phyloP scores from a whole-genome alignment of 2,329 filamentous ascomycete species.

The Pseudogymnoascus sp. region DNA sequence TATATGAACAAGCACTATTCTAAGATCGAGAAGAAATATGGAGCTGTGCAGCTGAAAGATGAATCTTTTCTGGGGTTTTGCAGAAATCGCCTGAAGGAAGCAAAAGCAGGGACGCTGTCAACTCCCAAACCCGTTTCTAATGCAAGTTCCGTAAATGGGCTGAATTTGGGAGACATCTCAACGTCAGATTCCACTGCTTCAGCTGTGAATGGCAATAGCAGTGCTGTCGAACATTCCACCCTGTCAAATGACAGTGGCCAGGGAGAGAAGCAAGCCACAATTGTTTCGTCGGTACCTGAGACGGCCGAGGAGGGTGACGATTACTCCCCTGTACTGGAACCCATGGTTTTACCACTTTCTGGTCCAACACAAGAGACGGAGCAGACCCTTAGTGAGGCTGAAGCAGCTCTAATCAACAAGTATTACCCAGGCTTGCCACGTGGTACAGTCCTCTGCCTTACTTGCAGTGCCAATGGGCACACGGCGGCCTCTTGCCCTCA shows the following conservation, averaged over 20 bases:
- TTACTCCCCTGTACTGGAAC: not conserved
- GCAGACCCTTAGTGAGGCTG: not conserved
- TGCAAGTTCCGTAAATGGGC: not conserved
- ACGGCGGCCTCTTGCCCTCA: constrained; percentile 37
- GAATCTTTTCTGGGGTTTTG: not conserved
- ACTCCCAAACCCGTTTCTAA: not conserved
- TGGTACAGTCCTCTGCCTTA: constrained; percentile 36
- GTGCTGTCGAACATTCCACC: not conserved
- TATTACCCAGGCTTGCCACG: constrained; percentile 1
- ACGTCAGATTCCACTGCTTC: not conserved
- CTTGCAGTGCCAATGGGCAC: constrained; percentile 45
- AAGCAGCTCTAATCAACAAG: not conserved
- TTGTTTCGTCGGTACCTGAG: not conserved
- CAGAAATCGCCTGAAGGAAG: not conserved
- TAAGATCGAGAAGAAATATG: constrained; percentile 1
- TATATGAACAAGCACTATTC: not conserved
- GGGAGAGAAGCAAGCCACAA: not conserved
- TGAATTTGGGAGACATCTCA: not conserved
- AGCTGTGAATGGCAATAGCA: not conserved
- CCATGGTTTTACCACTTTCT: not conserved
- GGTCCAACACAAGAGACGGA: not conserved
- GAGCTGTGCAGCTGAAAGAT: not conserved
- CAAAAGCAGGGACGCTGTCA: not conserved
- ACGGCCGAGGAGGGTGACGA: not conserved
- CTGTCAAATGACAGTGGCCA: not conserved